These are phyloP conservation scores for Phylloporus sp. DNA, from an alignment of 768 basidiomycete species.

Conservation along the genomic window DNA sequence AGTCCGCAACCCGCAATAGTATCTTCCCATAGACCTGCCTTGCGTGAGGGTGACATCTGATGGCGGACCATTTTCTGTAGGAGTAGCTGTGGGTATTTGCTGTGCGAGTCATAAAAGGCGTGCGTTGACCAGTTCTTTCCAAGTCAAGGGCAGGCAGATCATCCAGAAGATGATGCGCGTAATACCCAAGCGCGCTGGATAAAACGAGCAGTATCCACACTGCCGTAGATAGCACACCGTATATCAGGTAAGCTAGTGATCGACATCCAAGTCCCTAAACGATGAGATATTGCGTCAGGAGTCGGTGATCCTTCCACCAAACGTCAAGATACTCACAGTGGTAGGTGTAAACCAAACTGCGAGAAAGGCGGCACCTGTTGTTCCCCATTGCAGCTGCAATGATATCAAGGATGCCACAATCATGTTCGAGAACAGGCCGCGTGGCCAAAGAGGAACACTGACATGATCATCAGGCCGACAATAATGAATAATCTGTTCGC, in stretches of 20 bases:
- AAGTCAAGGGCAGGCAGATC: not conserved
- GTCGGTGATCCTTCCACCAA: too few species aligned
- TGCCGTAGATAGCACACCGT: too few species aligned
- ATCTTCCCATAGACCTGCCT: not conserved
- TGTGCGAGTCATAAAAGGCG: too few species aligned
- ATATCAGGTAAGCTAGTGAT: slow-evolving; percentile 31
- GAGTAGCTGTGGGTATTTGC: not conserved
- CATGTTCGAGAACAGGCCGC: slow-evolving; percentile 22
- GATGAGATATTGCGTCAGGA: too few species aligned
- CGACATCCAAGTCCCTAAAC: slow-evolving; percentile 32
- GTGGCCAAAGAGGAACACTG: slow-evolving; percentile 16
- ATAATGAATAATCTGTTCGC: slow-evolving; percentile 18
- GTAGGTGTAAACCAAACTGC: slow-evolving; percentile 30
- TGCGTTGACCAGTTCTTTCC: too few species aligned
- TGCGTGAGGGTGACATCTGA: not conserved
- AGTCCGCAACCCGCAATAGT: slow-evolving; percentile 3
- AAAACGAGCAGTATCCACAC: too few species aligned
- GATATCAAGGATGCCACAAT: slow-evolving; percentile 28
- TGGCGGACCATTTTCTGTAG: not conserved
- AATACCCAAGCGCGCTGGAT: too few species aligned
- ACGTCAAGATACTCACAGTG: slow-evolving; percentile 7
- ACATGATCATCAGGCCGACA: slow-evolving; percentile 10
- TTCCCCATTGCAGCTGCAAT: slow-evolving; percentile 32
- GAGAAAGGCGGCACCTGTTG: slow-evolving; percentile 24
- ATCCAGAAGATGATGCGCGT: slow-evolving; percentile 3